Evolutionary conservation across 2,329 filamentous ascomycete genomes (phyloP).

Genomic region (Bisporella sp.): DNA sequence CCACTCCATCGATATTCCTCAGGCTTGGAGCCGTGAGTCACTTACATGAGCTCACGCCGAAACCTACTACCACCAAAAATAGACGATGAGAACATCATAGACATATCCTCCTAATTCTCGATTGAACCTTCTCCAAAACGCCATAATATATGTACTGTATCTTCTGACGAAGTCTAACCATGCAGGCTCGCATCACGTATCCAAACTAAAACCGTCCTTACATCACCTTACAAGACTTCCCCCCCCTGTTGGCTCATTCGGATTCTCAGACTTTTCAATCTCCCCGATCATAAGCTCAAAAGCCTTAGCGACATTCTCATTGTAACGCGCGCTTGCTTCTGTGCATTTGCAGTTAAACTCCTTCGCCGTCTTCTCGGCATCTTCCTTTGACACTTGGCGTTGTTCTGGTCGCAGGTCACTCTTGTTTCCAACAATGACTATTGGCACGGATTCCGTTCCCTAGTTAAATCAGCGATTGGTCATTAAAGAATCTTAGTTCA

Average conservation of each 20-base stretch:
- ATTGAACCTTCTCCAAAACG: too few species aligned
- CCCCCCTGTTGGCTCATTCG: slow-evolving; percentile 71
- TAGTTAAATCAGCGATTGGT: slow-evolving; percentile 30
- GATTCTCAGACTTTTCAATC: slow-evolving; percentile 91
- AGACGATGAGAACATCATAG: too few species aligned
- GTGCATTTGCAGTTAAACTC: slow-evolving; percentile 91
- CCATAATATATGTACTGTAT: too few species aligned
- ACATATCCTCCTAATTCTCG: too few species aligned
- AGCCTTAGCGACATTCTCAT: slow-evolving; percentile 86
- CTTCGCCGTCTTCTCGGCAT: slow-evolving; percentile 77
- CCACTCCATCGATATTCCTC: too few species aligned
- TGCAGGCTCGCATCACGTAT: not conserved
- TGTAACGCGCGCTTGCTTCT: slow-evolving; percentile 88
- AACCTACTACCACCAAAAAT: too few species aligned
- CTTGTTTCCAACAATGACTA: slow-evolving; percentile 96
- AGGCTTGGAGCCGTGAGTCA: too few species aligned
- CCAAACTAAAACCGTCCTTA: slow-evolving; percentile 33
- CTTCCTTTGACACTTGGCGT: slow-evolving; percentile 79
- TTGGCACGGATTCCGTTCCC: slow-evolving; percentile 87
- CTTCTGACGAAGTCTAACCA: not conserved
- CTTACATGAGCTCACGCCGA: too few species aligned
- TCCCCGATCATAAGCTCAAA: slow-evolving; percentile 93
- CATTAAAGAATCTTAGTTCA: too few species aligned
- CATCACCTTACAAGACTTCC: slow-evolving; percentile 79
- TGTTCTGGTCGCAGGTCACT: slow-evolving; percentile 88